Evolutionary conservation across 2,329 filamentous ascomycete species (phyloP), one percentile per base, ranked within the genome.

Genomic region (Pseudogymnoascus sp.): DNA sequence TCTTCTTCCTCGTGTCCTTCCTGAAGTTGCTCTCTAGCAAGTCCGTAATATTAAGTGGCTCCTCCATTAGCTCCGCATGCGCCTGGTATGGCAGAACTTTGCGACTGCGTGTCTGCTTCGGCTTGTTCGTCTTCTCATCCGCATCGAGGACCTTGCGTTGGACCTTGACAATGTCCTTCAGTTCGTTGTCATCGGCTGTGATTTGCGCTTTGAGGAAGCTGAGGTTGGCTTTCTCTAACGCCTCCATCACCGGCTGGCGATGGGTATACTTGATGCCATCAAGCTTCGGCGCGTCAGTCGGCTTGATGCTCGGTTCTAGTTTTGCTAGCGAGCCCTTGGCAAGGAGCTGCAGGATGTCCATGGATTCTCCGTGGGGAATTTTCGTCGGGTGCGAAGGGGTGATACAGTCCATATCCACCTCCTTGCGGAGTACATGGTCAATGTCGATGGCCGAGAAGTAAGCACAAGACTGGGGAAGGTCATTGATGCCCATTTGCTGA

Each of bases 401-500:
- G 41, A 97, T 75, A 71, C 94, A 99, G 69, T 96, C 89, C 90
- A 99, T 95, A 71, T 99, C 88, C 3, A 99, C 95, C 73, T 99
- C 94, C 71, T 99, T 99, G 58, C 94, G 83, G n/a, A 99, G 79
- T 2, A 99, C 92, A 67, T 90, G 86, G 69, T 99, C 94, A 65
- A 99, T 89, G 69, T 99, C 94, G 5, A 99, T 84, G 3, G 94
- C 92, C 0, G 89, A 95, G 74, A 99, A 99, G 74, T 91, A 99
- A 7, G 94, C 94, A 68, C 92, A 96, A 0, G 88, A 85, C 69
- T 97, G 94, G 0, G 95, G 94, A 8, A 99, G 80, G 69, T 99
- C 94, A 64, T 95, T 79, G 67, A 99, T 99, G 62, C 94, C 94
- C 69, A 96, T 89, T 74, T 99, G 94, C 73, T 99, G 91, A 0